Conservation (phyloP, 2,329 filamentous ascomycete genomes). For the Aspergillus quadrilineatus region DNA sequence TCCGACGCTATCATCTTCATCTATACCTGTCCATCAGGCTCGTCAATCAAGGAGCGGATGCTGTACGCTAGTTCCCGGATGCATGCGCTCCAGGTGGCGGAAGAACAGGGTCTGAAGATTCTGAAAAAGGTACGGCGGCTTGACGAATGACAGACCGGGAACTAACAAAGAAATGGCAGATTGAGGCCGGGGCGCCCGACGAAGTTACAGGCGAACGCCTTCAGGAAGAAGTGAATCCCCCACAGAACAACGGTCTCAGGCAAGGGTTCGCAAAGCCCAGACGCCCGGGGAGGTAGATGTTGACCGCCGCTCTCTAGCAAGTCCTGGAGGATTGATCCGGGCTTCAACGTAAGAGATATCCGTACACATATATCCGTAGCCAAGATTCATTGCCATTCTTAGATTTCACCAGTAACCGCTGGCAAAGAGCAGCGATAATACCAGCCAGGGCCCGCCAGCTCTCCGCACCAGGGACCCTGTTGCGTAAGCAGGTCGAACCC, state of each 20-base stretch:
- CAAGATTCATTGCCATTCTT: slow-evolving; percentile 14
- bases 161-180: slow-evolving; percentile 33
- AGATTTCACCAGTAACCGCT: not conserved
- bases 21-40: slow-evolving; percentile 61
- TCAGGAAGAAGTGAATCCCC: slow-evolving; percentile 54
- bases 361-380: slow-evolving; percentile 5
- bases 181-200: slow-evolving; percentile 60
- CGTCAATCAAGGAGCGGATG: slow-evolving; percentile 66
- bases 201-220: slow-evolving; percentile 57
- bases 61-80: slow-evolving; percentile 61
- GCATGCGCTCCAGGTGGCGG: slow-evolving; percentile 54
- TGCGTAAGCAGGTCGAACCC: slow-evolving; percentile 7
- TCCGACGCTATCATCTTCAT: slow-evolving; percentile 57
- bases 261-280: slow-evolving; percentile 63
- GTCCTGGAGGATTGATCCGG: not conserved
- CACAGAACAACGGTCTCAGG: slow-evolving; percentile 48
- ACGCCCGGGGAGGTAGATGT: slow-evolving; percentile 54
- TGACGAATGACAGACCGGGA: slow-evolving; percentile 5
- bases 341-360: not conserved
- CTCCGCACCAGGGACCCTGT: not conserved
- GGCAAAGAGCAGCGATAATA: not conserved
- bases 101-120: slow-evolving; percentile 57
- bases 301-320: slow-evolving; percentile 4
- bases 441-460: slow-evolving; percentile 1
- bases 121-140: slow-evolving; percentile 51